Percentiles rank a stretch among this genome's conserved stretches.
These are phyloP conservation scores for Curvularia lunata DNA, from an alignment of 2,329 filamentous ascomycete species.

Conservation along the genomic window DNA sequence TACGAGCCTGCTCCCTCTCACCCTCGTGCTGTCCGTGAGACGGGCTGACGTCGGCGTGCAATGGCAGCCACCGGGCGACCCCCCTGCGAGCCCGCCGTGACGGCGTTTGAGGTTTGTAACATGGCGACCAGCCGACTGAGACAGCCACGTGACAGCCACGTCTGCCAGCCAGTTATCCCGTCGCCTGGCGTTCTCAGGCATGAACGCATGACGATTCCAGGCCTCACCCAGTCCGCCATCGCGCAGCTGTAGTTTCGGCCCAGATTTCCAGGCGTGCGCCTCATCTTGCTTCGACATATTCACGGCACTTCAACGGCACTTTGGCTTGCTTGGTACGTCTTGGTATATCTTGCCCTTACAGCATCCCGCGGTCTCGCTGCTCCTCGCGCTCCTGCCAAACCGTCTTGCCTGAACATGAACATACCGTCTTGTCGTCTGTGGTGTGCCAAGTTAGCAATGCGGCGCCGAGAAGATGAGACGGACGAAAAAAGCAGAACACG, in stretches of 20 bases:
- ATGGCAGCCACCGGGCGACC: constrained; percentile 8
- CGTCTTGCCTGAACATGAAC: constrained; percentile 96
- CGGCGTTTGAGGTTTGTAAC: constrained; percentile 49
- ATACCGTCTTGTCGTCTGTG: constrained; percentile 87
- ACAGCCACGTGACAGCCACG: constrained; percentile 44
- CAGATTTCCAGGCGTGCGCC: constrained; percentile 36
- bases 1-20: neutral
- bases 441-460: constrained; percentile 6
- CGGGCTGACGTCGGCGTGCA: neutral
- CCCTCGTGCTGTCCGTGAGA: neutral
- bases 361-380: constrained; percentile 87
- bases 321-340: constrained; percentile 24
- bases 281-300: constrained; percentile 22
- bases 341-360: constrained; percentile 58
- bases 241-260: constrained; percentile 45
- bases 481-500: constrained; percentile 1
- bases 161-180: constrained; percentile 30
- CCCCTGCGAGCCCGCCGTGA: constrained; percentile 25
- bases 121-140: constrained; percentile 43
- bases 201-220: constrained; percentile 44
- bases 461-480: neutral
- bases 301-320: constrained; percentile 30
- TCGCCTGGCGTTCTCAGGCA: constrained; percentile 34
- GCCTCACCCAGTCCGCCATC: constrained; percentile 39
- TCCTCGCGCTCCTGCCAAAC: constrained; percentile 96